Conservation (phyloP, 1,139 yeast species). For the Wickerhamomyces sp. region DNA sequence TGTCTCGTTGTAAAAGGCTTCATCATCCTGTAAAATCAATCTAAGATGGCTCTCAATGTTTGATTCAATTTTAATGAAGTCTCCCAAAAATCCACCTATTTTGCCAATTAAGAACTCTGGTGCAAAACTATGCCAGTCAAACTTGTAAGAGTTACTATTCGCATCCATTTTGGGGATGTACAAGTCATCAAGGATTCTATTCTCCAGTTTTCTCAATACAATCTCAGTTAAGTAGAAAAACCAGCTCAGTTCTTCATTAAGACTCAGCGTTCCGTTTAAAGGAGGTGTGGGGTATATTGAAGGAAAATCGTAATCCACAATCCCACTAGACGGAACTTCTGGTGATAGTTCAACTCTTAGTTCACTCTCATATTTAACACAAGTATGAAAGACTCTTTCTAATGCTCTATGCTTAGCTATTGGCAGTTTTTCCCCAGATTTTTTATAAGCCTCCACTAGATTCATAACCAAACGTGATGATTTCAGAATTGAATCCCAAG, state of each 20-base stretch:
- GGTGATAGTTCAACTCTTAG: conserved; percentile 43
- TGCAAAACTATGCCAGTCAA: conserved; percentile 18
- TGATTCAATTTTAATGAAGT: conserved; percentile 17
- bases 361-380: conserved; percentile 44
- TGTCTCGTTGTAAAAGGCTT: conserved; percentile 6
- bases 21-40: conserved; percentile 11
- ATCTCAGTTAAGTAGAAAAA: conserved; percentile 45
- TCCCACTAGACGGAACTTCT: conserved; percentile 38
- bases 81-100: conserved; percentile 12
- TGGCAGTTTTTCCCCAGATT: conserved; percentile 33
- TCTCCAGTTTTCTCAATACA: conserved; percentile 45
- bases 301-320: conserved; percentile 39
- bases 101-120: conserved; percentile 8
- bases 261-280: conserved; percentile 31
- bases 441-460: conserved; percentile 23
- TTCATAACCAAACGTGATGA: conserved; percentile 22
- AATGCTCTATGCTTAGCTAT: conserved; percentile 24
- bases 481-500: conserved; percentile 31
- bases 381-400: conserved; percentile 43
- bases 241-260: conserved; percentile 37
- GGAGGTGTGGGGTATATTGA: conserved; percentile 40
- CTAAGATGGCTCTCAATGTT: conserved; percentile 13
- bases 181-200: conserved; percentile 39
- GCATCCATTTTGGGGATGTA: conserved; percentile 17
- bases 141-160: conserved; percentile 5